A percentile compares a stretch with the other conserved stretches of the same genome.
These are phyloP conservation scores for Cavenderia fasciculata DNA, from an alignment of 78 protist species.

Conservation along the genomic window DNA sequence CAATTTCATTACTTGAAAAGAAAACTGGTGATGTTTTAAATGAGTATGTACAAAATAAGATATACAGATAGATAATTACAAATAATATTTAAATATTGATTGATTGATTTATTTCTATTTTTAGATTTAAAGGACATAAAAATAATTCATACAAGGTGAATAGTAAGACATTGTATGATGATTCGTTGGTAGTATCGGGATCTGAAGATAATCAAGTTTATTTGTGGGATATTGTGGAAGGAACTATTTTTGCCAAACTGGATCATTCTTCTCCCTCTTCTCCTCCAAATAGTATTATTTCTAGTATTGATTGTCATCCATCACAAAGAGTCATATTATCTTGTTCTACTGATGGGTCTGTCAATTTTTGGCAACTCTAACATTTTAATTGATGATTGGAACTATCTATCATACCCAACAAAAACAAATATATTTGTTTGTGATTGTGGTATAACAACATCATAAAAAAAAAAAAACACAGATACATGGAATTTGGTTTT, in stretches of 20 bases:
- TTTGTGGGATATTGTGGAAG: slow-evolving; percentile 46
- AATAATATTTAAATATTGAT: too few relatives aligned
- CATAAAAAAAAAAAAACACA: too few relatives aligned
- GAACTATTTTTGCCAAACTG: not conserved
- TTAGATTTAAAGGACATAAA: slow-evolving; percentile 44
- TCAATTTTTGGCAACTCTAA: slow-evolving; percentile 64
- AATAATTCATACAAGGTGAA: slow-evolving; percentile 42
- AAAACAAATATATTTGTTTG: not conserved
- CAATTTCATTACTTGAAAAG: slow-evolving; percentile 59
- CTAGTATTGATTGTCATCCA: slow-evolving; percentile 59
- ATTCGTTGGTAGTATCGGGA: slow-evolving; percentile 66
- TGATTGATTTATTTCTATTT: too few relatives aligned
- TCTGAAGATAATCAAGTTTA: slow-evolving; percentile 61
- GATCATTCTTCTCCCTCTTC: too few relatives aligned
- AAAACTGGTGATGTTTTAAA: slow-evolving; percentile 42
- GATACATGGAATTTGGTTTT: too few relatives aligned
- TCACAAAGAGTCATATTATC: slow-evolving; percentile 31
- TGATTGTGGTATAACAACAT: too few relatives aligned
- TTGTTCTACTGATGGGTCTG: slow-evolving; percentile 55
- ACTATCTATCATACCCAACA: not conserved
- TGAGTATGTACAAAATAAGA: too few relatives aligned
- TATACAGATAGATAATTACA: too few relatives aligned
- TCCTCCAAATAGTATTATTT: slow-evolving; percentile 28
- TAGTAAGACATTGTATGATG: slow-evolving; percentile 45
- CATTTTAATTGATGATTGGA: too few relatives aligned